Conservation (phyloP, 2,329 filamentous ascomycete genomes). For the Hypoxylon rubiginosum region DNA sequence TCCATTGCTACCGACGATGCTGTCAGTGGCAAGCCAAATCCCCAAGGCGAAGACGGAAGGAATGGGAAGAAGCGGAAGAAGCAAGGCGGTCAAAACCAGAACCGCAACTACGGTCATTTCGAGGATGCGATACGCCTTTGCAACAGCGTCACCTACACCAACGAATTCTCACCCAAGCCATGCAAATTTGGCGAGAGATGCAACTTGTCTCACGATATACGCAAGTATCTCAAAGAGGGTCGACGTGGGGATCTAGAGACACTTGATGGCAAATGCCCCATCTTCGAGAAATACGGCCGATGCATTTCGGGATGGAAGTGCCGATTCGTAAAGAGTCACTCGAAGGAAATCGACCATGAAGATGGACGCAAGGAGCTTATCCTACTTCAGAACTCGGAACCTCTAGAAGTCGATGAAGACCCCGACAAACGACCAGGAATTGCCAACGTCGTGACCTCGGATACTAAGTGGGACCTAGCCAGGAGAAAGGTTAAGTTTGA, state of each 20-base stretch:
- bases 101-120: conserved; percentile 83
- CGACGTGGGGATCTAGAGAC: conserved; percentile 84
- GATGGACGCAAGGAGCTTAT: conserved; percentile 88
- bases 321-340: conserved; percentile 89
- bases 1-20: conserved; percentile 70
- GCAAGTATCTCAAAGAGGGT: conserved; percentile 85
- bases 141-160: conserved; percentile 75
- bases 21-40: conserved; percentile 61
- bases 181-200: conserved; percentile 87
- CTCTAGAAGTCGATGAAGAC: conserved; percentile 60
- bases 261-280: conserved; percentile 82
- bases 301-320: conserved; percentile 95
- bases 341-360: conserved; percentile 79
- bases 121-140: conserved; percentile 84
- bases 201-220: conserved; percentile 84
- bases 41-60: conserved; percentile 51
- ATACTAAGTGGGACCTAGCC: conserved; percentile 80
- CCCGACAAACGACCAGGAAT: conserved; percentile 70
- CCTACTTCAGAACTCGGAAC: conserved; percentile 68
- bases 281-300: conserved; percentile 80
- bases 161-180: conserved; percentile 84
- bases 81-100: conserved; percentile 83
- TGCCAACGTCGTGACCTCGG: conserved; percentile 78
- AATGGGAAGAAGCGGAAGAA: conserved; percentile 69
- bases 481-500: conserved; percentile 78